Evolutionary conservation across 2,329 filamentous ascomycete genomes (phyloP), one percentile per base, ranked within the genome.

Genomic region (Botryotinia globosa): DNA sequence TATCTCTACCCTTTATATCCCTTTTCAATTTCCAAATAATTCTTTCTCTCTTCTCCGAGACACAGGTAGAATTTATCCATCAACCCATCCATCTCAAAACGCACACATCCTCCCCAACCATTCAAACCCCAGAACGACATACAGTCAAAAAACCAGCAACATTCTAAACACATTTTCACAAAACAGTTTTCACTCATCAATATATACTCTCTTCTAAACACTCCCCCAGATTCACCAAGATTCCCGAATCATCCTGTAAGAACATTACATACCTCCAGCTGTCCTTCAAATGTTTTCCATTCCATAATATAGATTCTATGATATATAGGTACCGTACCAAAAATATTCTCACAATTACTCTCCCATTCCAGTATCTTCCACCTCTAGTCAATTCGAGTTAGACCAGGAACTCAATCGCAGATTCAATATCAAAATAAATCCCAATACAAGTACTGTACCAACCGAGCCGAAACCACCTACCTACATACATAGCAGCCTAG

Each of bases 81-180:
- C 32, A 32, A 32, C 32, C 37, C 37, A 37, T 37, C 37, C 44
- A 45, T 22, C 44, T 0, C 0, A 45, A 20, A 22, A 20, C 20
- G 8, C 18, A 44, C 16, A 44, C 18, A 22, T 22, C 0, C 44
- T 22, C 44, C 0, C 18, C 1, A 45, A 20, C 44, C 44, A 45
- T 37, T 37, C 37, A 37, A 37, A 37, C 8, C 37, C 37, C n/a
- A 18, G 18, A 54, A 10, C 5, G 2, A 54, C 25, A 54, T 1
- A 54, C 4, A 7, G 6, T n/a, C 2, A 12, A 7, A n/a, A 14
- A n/a, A 14, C 4, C 0, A 48, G 1, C 22, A n/a, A 3, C 25
- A 29, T 18, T 32, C n/a, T 29, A 8, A 1, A 32, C 51, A 0
- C 5, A 56, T 16, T n/a, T 56, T 56, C n/a, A 29, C n/a, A 56